phyloP scores from a whole-genome alignment of 441 rosid genomes.

The Croton setiger region DNA sequence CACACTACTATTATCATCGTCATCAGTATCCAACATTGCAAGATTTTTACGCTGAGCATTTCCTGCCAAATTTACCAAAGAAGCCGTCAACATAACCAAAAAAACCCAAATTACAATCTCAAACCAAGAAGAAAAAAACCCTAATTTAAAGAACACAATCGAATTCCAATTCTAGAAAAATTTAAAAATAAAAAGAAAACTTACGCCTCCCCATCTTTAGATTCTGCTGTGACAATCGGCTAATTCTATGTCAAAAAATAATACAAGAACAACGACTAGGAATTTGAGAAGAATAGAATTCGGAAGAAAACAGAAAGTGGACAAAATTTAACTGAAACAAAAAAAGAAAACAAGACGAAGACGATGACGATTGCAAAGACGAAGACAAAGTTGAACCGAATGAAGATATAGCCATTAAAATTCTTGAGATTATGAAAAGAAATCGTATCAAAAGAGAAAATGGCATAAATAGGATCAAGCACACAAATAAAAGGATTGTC shows the following conservation, averaged over 20 bases:
- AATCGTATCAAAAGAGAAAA: neutral
- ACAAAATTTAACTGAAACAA: slow-evolving; percentile 27
- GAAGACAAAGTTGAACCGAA: slow-evolving; percentile 25
- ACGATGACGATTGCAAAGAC: slow-evolving; percentile 6
- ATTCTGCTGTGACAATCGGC: slow-evolving; percentile 1
- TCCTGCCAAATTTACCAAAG: slow-evolving; percentile 30
- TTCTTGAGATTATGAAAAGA: neutral
- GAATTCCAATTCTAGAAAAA: neutral
- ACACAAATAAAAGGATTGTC: neutral
- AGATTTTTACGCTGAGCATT: slow-evolving; percentile 55
- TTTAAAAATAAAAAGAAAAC: slow-evolving; percentile 15
- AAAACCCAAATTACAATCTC: neutral
- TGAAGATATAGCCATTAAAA: slow-evolving; percentile 59
- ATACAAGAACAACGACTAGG: slow-evolving; percentile 33
- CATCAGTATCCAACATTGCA: slow-evolving; percentile 58
- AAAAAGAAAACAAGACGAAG: slow-evolving; percentile 25
- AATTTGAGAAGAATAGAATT: slow-evolving; percentile 28
- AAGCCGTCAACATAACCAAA: slow-evolving; percentile 1
- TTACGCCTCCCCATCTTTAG: slow-evolving; percentile 72
- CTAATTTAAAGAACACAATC: slow-evolving; percentile 10
- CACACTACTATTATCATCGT: slow-evolving; percentile 79
- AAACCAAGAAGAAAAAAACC: slow-evolving; percentile 3
- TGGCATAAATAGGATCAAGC: neutral
- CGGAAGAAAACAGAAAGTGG: slow-evolving; percentile 23
- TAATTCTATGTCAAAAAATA: slow-evolving; percentile 24